Percentiles rank a stretch among this genome's conserved stretches.
Evolutionary conservation across 164 flowering plant genomes (phyloP).

Genomic region (Magnolia officinalis): DNA sequence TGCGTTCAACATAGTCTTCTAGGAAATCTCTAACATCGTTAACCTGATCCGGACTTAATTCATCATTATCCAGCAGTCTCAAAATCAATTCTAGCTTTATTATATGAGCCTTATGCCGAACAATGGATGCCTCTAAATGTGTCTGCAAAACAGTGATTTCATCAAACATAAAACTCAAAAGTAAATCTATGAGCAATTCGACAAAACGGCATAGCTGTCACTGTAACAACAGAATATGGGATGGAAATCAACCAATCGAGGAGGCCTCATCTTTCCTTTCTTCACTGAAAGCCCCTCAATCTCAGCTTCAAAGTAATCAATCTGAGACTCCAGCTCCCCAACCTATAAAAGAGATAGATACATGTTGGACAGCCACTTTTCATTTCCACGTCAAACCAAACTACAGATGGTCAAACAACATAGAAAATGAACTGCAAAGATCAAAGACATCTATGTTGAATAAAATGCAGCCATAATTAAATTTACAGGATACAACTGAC

Average conservation of each 20-base stretch:
- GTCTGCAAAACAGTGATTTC: conserved; percentile 40
- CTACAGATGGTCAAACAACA: not conserved
- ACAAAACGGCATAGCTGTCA: not conserved
- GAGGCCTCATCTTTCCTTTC: conserved; percentile 98
- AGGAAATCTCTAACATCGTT: conserved; percentile 92
- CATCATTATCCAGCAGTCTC: conserved; percentile 95
- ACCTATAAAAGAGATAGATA: conserved; percentile 45
- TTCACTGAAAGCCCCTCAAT: conserved; percentile 85
- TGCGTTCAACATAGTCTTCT: conserved; percentile 98
- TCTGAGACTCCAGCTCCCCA: conserved; percentile 83
- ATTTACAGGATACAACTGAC: not conserved
- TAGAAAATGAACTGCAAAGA: not conserved
- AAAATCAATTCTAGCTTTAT: conserved; percentile 89
- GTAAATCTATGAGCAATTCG: not conserved
- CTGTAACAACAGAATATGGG: not conserved
- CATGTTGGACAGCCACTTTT: not conserved
- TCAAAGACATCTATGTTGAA: not conserved
- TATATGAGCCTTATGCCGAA: conserved; percentile 92
- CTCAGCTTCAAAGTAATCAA: conserved; percentile 96
- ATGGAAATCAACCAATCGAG: conserved; percentile 65
- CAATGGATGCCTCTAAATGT: conserved; percentile 86
- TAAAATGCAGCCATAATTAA: not conserved
- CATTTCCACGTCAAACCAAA: not conserved
- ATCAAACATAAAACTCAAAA: not conserved
- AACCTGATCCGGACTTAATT: conserved; percentile 94